Evolutionary conservation across 202 grass and related monocot genomes (phyloP), one percentile per base, ranked within the genome.

Genomic region (Panicum virgatum): DNA sequence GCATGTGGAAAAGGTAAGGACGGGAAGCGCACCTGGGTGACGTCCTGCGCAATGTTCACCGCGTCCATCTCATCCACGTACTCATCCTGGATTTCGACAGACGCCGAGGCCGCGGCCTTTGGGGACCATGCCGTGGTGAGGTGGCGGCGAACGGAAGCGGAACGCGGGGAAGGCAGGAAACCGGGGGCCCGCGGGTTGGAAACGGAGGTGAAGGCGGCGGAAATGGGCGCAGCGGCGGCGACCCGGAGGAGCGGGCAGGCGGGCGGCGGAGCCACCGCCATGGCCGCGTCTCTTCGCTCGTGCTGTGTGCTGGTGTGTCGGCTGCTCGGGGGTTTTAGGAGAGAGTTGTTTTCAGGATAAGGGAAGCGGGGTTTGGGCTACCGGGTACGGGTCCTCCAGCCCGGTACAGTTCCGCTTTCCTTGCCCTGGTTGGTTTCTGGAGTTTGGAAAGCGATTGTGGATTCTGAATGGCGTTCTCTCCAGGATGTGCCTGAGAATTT

Each of bases 11-110:
- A 66, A 7, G 42, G 57, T 15, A 39, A 38, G 37, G 14, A 51
- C 25, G 62, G 62, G 26, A 86, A 78, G 19, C 15, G 9, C 43
- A 96, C 96, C 96, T 98, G 92, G 12, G 91, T 96, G 50, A 96
- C 91, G 50, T 98, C 96, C 53, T 96, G 77, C 39, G 96, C 96
- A 54, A 99, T 96, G 86, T 99, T 99, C 75, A 99, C 91, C 22
- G 87, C 81, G 53, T 95, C 90, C 43, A 84, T 46, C 54, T 91
- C 94, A 20, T 97, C 86, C 38, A 29, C 64, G 73, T 80, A 76
- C 66, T 97, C 89, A 82, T 90, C 83, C 3, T 69, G 71, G 47
- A 62, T 85, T 69, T 86, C 86, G 38, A 92, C 71, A 66, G 80
- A 63, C 58, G 72, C 26, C 30, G 80, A 40, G 40, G 75, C 19